Evolutionary conservation across 805 yeast genomes (phyloP).

Genomic region (Torulaspora microellipsoides): DNA sequence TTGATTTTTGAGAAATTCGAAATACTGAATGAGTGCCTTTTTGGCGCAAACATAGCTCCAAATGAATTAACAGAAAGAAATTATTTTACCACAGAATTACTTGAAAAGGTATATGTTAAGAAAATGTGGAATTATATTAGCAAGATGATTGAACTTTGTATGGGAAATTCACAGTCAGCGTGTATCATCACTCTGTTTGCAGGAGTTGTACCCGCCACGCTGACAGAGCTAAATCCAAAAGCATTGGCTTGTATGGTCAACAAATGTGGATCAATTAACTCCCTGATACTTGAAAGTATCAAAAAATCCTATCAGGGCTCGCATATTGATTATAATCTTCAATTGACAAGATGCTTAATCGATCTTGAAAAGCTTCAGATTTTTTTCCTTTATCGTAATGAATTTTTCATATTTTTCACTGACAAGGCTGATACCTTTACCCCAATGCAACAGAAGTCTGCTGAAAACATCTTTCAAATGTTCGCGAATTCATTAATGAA

Average conservation of each 20-base stretch:
- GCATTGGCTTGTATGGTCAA: constrained; percentile 11
- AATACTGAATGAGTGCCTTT: constrained; percentile 1
- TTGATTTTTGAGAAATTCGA: constrained; percentile 3
- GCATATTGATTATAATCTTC: not conserved
- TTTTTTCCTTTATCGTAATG: constrained; percentile 7
- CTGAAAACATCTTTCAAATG: not conserved
- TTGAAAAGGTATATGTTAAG: not conserved
- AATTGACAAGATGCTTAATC: constrained; percentile 7
- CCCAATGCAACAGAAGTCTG: not conserved
- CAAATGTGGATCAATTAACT: constrained; percentile 10
- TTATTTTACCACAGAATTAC: not conserved
- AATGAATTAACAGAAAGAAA: not conserved
- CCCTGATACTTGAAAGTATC: constrained; percentile 6
- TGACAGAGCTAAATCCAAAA: constrained; percentile 3
- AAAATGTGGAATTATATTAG: constrained; percentile 9
- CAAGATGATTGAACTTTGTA: constrained; percentile 7
- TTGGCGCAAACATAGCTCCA: not conserved
- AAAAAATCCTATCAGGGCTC: constrained; percentile 3
- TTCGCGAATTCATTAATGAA: constrained; percentile 2
- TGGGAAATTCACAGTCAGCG: not conserved
- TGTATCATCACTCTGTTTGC: constrained; percentile 2
- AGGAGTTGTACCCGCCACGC: not conserved
- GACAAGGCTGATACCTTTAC: not conserved
- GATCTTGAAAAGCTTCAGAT: constrained; percentile 7
- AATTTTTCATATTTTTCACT: constrained; percentile 12